Evolutionary conservation across 2,329 filamentous ascomycete genomes (phyloP), one percentile per base, ranked within the genome.

Genomic region (Plenodomus lindquistii): DNA sequence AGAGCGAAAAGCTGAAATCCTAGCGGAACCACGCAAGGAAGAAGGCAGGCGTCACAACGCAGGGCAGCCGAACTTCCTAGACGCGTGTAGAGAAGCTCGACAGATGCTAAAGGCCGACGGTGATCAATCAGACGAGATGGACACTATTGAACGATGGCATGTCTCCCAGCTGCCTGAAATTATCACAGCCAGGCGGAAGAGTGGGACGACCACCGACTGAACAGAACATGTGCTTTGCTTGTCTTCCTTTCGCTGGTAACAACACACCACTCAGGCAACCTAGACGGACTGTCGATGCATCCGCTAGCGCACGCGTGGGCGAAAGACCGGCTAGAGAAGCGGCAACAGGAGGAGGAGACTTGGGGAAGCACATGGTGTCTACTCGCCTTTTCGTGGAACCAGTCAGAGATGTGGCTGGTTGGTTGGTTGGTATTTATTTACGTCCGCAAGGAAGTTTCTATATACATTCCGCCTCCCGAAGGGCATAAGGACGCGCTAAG

Each of bases 301-400:
- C 67, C 67, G 7, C 55, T 74, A 2, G 60, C 66, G 11, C 71
- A 74, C 44, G 59, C 66, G 2, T 73, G 69, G 70, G 67, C 66
- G 16, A 60, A 57, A 38, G 67, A 70, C 40, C 60, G 66, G 9
- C 57, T 62, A 44, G 40, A 52, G 19, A 22, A 51, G 37, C 42
- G 45, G 9, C 39, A 50, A 37, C 58, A 63, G 34, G 44, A 56
- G 31, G 38, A 48, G 17, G 46, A n/a, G n/a, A n/a, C n/a, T n/a
- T n/a, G n/a, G n/a, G n/a, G n/a, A n/a, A n/a, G n/a, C n/a, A n/a
- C n/a, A n/a, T n/a, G n/a, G n/a, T n/a, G n/a, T n/a, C n/a, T n/a
- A n/a, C n/a, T n/a, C n/a, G n/a, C n/a, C n/a, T n/a, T n/a, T n/a
- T n/a, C n/a, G n/a, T n/a, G n/a, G n/a, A n/a, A n/a, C n/a, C n/a